These are phyloP conservation scores for Rhizophagus sp. DNA, from an alignment of 192 early-diverging fungal species.

Conservation along the genomic window DNA sequence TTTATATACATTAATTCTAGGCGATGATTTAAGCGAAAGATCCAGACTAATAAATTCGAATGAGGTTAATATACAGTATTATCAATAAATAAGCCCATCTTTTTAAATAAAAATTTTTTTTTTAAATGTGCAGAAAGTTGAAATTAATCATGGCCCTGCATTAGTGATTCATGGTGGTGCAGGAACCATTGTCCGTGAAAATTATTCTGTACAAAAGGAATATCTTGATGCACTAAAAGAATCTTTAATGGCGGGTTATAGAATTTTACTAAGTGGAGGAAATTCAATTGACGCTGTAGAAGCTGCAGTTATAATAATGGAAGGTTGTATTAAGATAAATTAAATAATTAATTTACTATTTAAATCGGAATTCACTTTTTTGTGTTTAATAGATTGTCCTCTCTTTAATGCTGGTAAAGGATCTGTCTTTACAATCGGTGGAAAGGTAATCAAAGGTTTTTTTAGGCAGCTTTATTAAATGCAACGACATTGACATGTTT, in stretches of 20 bases:
- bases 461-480: background rate
- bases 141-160: slow-evolving; percentile 27
- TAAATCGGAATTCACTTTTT: slow-evolving; percentile 18
- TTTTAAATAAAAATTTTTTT: background rate
- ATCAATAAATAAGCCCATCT: background rate
- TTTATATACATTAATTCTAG: background rate
- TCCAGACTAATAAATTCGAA: background rate
- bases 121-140: background rate
- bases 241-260: slow-evolving; percentile 39
- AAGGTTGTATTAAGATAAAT: slow-evolving; percentile 26
- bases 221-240: slow-evolving; percentile 36
- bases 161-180: slow-evolving; percentile 42
- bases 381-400: slow-evolving; percentile 41
- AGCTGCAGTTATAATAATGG: slow-evolving; percentile 36
- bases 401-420: slow-evolving; percentile 54
- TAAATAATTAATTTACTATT: background rate
- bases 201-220: slow-evolving; percentile 33
- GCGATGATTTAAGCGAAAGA: background rate
- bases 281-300: slow-evolving; percentile 41
- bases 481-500: background rate
- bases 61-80: background rate
- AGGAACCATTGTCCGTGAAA: slow-evolving; percentile 35
- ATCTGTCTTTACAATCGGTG: slow-evolving; percentile 42
- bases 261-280: slow-evolving; percentile 34
- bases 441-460: slow-evolving; percentile 33